These are phyloP conservation scores for Punctularia strigosozonata DNA, from an alignment of 768 basidiomycete genomes.

Conservation along the genomic window DNA sequence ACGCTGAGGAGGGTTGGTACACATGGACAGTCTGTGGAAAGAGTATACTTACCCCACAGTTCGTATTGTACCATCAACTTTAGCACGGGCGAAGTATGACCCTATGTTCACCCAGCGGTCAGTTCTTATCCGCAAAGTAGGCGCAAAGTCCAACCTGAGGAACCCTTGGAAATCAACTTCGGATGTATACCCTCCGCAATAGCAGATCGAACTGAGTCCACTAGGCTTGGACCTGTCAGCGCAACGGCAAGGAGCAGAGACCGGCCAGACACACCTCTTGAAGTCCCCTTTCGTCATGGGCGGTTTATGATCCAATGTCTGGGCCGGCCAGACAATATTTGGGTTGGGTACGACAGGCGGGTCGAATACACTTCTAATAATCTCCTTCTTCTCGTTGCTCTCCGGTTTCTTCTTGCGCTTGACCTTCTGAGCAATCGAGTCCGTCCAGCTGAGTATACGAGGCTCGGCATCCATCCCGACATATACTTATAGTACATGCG, in stretches of 20 bases:
- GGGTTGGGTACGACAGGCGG: slow-evolving; percentile 33
- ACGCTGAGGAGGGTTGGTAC: slow-evolving; percentile 32
- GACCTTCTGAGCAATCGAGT: slow-evolving; percentile 77
- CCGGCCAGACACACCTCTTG: slow-evolving; percentile 38
- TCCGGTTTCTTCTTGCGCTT: slow-evolving; percentile 66
- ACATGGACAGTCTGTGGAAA: neutral
- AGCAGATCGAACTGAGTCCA: slow-evolving; percentile 53
- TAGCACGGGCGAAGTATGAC: slow-evolving; percentile 84
- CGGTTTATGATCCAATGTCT: slow-evolving; percentile 73
- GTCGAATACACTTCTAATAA: slow-evolving; percentile 75
- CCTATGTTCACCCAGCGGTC: too few species aligned
- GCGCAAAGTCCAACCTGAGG: too few species aligned
- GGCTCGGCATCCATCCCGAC: too few species aligned
- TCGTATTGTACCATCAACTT: slow-evolving; percentile 62
- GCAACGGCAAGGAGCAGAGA: neutral
- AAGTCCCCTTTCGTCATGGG: slow-evolving; percentile 70
- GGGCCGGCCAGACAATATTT: slow-evolving; percentile 6
- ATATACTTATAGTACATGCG: slow-evolving; percentile 5
- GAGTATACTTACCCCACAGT: slow-evolving; percentile 58
- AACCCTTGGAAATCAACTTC: slow-evolving; percentile 84
- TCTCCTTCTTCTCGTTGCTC: slow-evolving; percentile 54
- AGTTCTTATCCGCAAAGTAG: too few species aligned
- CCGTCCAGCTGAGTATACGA: slow-evolving; percentile 68
- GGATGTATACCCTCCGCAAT: slow-evolving; percentile 75
- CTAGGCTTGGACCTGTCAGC: slow-evolving; percentile 29